Conservation (phyloP, 495 filamentous ascomycete species). For the Talaromyces ruber region DNA sequence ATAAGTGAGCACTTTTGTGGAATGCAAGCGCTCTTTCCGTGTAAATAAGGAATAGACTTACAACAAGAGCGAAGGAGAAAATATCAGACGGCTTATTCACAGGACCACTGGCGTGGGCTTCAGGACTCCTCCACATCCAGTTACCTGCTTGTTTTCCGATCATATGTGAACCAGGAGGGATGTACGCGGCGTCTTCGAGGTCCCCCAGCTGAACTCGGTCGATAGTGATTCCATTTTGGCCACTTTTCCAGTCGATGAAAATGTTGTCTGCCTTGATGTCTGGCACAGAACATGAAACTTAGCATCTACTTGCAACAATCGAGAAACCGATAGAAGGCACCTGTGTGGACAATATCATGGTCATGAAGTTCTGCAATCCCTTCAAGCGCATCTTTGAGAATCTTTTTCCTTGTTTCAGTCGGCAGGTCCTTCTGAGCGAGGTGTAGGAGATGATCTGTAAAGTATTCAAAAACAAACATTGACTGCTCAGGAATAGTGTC, state of each 20-base stretch:
- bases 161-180: conserved; percentile 21
- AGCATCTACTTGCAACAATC: conserved; percentile 7
- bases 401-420: conserved; percentile 25
- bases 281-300: conserved; percentile 4
- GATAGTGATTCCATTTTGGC: conserved; percentile 18
- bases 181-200: conserved; percentile 37
- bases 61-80: conserved; percentile 35
- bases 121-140: conserved; percentile 33
- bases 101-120: conserved; percentile 24
- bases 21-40: not conserved
- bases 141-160: conserved; percentile 27
- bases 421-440: conserved; percentile 32
- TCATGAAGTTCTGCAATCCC: conserved; percentile 38
- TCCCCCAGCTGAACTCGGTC: conserved; percentile 29
- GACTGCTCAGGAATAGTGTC: conserved; percentile 37
- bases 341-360: conserved; percentile 39
- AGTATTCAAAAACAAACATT: conserved; percentile 40
- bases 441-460: conserved; percentile 33
- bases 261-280: conserved; percentile 27
- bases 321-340: conserved; percentile 11
- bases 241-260: conserved; percentile 15
- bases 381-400: conserved; percentile 33
- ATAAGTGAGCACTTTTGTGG: not conserved
- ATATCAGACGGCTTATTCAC: conserved; percentile 31
- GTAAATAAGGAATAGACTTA: conserved; percentile 17